Evolutionary conservation across 495 filamentous ascomycete species (phyloP).

Genomic region (Penicillium verhagenii): DNA sequence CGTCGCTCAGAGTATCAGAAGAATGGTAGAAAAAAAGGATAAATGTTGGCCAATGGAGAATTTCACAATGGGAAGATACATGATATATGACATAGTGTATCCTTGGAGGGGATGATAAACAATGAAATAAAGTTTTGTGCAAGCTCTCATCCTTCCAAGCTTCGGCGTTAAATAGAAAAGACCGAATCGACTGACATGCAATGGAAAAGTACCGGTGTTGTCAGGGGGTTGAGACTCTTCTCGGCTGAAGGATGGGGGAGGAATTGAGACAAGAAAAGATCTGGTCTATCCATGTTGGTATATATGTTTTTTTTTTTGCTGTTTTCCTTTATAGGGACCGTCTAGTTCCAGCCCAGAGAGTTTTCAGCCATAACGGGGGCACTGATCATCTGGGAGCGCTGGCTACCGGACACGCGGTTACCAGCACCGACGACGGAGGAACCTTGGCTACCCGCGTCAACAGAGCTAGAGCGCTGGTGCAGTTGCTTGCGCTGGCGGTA

Average conservation of each 20-base stretch:
- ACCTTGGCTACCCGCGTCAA: conserved; percentile 47
- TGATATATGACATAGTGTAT: conserved; percentile 28
- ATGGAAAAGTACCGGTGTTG: background rate
- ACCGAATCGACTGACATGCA: background rate
- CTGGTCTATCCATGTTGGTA: conserved; percentile 15
- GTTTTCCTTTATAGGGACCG: conserved; percentile 5
- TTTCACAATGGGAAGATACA: conserved; percentile 33
- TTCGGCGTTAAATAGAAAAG: background rate
- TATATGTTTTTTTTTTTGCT: conserved; percentile 4
- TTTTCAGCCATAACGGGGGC: conserved; percentile 96
- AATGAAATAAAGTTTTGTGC: conserved; percentile 32
- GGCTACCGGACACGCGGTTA: conserved; percentile 52
- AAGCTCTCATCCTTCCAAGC: conserved; percentile 17
- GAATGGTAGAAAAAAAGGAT: conserved; percentile 18
- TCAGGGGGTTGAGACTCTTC: conserved; percentile 1
- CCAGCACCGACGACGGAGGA: conserved; percentile 38
- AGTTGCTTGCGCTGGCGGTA: conserved; percentile 85
- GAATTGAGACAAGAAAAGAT: conserved; percentile 8
- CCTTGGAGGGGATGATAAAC: conserved; percentile 22
- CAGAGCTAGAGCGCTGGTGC: conserved; percentile 73
- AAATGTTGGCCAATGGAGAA: conserved; percentile 27
- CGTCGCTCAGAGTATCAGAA: conserved; percentile 29
- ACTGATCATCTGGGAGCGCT: conserved; percentile 72
- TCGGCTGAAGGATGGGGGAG: conserved; percentile 5
- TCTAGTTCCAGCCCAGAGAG: conserved; percentile 95